These are phyloP conservation scores for Ammopiptanthus mongolicus DNA, from an alignment of 306 rosid species.

Conservation along the genomic window DNA sequence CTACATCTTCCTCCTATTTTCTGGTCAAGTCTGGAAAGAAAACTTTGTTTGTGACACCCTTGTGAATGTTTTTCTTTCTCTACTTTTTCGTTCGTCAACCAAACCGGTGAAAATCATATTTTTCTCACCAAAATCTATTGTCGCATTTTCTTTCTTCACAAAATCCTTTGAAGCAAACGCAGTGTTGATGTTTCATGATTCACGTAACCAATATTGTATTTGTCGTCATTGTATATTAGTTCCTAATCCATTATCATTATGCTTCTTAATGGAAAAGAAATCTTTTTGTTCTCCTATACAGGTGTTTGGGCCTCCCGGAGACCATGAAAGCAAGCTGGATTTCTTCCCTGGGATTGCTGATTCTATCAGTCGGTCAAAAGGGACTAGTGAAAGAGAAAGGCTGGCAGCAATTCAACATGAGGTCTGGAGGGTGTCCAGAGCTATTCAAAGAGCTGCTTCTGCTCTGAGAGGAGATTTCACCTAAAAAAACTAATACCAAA, in stretches of 20 bases:
- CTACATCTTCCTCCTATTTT: too few species aligned
- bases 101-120: too few species aligned
- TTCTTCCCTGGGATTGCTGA: constrained; percentile 83
- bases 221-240: not conserved
- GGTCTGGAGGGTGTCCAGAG: constrained; percentile 87
- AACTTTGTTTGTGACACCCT: too few species aligned
- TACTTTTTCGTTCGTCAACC: too few species aligned
- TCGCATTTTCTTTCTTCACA: too few species aligned
- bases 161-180: too few species aligned
- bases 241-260: not conserved
- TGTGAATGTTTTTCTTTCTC: too few species aligned
- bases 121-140: too few species aligned
- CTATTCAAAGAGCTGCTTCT: constrained; percentile 69
- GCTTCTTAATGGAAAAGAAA: not conserved
- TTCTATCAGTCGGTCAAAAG: constrained; percentile 42
- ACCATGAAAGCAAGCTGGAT: constrained; percentile 48
- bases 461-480: constrained; percentile 67
- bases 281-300: constrained; percentile 5
- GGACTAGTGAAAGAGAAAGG: constrained; percentile 32
- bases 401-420: constrained; percentile 60
- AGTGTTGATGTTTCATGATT: not conserved
- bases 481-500: constrained; percentile 31
- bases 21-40: too few species aligned
- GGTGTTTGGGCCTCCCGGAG: constrained; percentile 73
- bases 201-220: not conserved